Base-by-base conservation (phyloP, 2,329 filamentous ascomycete genomes). In the Mycogone perniciosa region DNA sequence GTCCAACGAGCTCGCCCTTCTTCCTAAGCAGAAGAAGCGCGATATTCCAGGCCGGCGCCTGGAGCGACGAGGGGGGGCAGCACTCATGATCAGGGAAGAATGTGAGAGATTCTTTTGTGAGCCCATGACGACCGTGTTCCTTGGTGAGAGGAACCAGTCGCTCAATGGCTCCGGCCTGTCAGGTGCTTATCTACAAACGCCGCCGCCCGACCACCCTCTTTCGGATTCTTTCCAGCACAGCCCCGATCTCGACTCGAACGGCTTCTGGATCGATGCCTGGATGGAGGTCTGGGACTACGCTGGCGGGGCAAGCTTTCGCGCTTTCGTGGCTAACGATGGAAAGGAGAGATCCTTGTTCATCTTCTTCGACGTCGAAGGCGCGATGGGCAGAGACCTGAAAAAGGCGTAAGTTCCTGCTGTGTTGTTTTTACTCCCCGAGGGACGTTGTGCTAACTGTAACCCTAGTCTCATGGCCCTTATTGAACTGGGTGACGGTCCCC, bases 31-130 rank as follows among this genome's bases (percentile, higher is more conserved):
- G 64, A 70, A 68, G 64, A 72, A 67, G 64, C 67, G 67, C 64
- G 69, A 71, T 57, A 67, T 66, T 60, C 67, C 68, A 62, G 67
- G 66, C 62, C 62, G 62, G 59, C 66, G 65, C 65, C 67, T 69
- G 67, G 71, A 73, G 68, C 76, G 80, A 68, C 80, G 79, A 86
- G 87, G 87, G 88, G 90, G 90, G 89, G 90, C 90, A 85, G 84
- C 89, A 87, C 84, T 88, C 75, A 85, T 85, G 77, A 95, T 96
- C 81, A 90, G 87, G 88, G 90, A 87, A 90, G 90, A 96, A 89
- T 95, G 91, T 96, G 91, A 96, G 90, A 96, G 91, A 81, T 92
- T 96, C 86, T 95, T 96, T 83, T 96, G 91, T 77, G 89, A 92
- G 86, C 86, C 85, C 81, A 88, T 96, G 84, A 87, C 82, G 76